These are phyloP conservation scores for Penicillium argentinense DNA, from an alignment of 495 filamentous ascomycete genomes.

Conservation along the genomic window DNA sequence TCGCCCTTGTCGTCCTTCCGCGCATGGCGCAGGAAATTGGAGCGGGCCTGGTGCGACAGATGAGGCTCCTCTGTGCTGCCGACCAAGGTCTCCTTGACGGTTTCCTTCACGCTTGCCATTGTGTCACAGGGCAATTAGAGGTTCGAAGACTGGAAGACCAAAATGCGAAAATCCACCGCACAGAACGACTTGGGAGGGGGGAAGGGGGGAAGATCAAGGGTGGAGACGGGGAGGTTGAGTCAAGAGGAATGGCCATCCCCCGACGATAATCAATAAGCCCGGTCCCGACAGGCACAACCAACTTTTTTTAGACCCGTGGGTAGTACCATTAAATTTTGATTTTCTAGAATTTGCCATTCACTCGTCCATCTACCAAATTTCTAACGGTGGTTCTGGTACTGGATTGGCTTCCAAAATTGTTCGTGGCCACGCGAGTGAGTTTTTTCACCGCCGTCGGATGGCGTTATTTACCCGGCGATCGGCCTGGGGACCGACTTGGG, in stretches of 20 bases:
- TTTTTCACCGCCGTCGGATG: slow-evolving; percentile 19
- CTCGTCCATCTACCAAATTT: too few species aligned
- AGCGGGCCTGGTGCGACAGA: slow-evolving; percentile 66
- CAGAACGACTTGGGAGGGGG: slow-evolving; percentile 17
- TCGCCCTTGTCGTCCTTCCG: slow-evolving; percentile 76
- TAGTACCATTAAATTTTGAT: too few species aligned
- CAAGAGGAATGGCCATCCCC: slow-evolving; percentile 25
- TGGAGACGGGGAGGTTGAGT: slow-evolving; percentile 27
- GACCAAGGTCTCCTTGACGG: slow-evolving; percentile 75
- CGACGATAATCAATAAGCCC: slow-evolving; percentile 1
- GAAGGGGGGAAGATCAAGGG: slow-evolving; percentile 15
- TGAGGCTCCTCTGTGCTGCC: slow-evolving; percentile 61
- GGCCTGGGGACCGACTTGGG: slow-evolving; percentile 17
- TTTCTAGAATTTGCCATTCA: too few species aligned
- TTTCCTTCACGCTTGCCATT: slow-evolving; percentile 62
- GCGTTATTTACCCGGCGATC: slow-evolving; percentile 26
- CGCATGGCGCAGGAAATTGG: slow-evolving; percentile 76
- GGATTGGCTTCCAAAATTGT: not conserved
- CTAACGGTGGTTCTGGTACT: too few species aligned
- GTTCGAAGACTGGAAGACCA: slow-evolving; percentile 3
- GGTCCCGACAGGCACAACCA: too few species aligned
- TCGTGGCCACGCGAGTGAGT: slow-evolving; percentile 19
- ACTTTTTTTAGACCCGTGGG: too few species aligned
- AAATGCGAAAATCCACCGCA: slow-evolving; percentile 15
- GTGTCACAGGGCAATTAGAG: slow-evolving; percentile 23